A percentile compares a stretch with the other conserved stretches of the same genome.
Evolutionary conservation across 2,329 filamentous ascomycete species (phyloP).

Genomic region (Hymenoscyphus occultus): DNA sequence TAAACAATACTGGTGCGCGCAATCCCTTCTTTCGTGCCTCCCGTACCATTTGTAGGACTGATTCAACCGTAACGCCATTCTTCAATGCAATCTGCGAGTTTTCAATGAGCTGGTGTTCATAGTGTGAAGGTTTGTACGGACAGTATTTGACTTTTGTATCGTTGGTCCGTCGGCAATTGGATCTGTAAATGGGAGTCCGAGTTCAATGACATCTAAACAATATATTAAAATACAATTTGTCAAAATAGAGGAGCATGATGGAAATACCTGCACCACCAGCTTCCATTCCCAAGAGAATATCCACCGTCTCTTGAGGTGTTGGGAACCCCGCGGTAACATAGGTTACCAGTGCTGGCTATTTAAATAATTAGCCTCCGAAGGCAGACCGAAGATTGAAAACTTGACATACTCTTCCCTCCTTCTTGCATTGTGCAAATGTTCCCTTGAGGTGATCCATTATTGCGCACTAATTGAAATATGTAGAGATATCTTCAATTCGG

Average conservation of each 20-base stretch:
- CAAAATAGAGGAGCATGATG: background rate
- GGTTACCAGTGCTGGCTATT: conserved; percentile 69
- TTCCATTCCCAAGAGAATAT: conserved; percentile 85
- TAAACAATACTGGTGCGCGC: conserved; percentile 80
- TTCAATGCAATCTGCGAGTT: conserved; percentile 62
- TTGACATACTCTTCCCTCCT: conserved; percentile 43
- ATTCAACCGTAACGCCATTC: conserved; percentile 82
- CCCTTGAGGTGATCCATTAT: conserved; percentile 49
- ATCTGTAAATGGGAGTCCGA: conserved; percentile 95
- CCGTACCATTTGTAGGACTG: conserved; percentile 78
- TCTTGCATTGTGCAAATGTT: conserved; percentile 56
- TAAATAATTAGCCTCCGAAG: conserved; percentile 10
- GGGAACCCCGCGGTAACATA: conserved; percentile 97
- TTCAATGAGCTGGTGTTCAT: conserved; percentile 18
- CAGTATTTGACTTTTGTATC: conserved; percentile 92
- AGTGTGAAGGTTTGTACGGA: conserved; percentile 38
- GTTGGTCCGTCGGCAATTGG: conserved; percentile 97
- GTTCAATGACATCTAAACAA: conserved; percentile 79
- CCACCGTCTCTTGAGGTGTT: conserved; percentile 73
- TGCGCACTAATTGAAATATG: conserved; percentile 12
- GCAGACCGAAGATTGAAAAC: background rate
- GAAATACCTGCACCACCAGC: conserved; percentile 82
- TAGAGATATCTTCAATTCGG: conserved; percentile 23
- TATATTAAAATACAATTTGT: conserved; percentile 9
- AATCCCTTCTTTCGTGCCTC: conserved; percentile 75